A percentile compares a stretch with the other conserved stretches of the same genome.
Conservation (phyloP, 2,329 filamentous ascomycete genomes). For the Colletotrichum brevisporum region DNA sequence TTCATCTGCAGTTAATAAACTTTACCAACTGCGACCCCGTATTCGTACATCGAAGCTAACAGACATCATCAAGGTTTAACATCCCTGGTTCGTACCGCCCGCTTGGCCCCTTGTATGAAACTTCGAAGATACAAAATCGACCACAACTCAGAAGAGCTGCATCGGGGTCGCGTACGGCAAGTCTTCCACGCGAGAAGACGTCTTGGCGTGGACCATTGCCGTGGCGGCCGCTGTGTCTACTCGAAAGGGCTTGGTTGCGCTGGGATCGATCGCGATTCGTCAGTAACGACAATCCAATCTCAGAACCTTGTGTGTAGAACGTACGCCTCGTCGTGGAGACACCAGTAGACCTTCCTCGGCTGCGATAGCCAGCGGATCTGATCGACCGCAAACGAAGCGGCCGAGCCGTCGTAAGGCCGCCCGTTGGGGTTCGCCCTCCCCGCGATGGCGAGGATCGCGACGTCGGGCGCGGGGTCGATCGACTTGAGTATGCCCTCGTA, state of each 20-base stretch:
- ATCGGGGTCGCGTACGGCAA: background rate
- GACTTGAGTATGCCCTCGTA: conserved; percentile 14
- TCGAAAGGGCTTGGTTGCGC: background rate
- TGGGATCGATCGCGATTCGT: background rate
- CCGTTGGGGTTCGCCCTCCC: conserved; percentile 26
- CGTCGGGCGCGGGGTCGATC: conserved; percentile 4
- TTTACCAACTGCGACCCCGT: no score
- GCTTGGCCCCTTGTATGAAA: background rate
- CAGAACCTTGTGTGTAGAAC: background rate
- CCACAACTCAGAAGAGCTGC: background rate
- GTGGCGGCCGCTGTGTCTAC: conserved; percentile 13
- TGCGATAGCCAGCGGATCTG: conserved; percentile 20
- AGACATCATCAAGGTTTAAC: no score
- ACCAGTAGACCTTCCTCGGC: conserved; percentile 10
- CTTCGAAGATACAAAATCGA: background rate
- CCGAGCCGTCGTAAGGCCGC: conserved; percentile 16
- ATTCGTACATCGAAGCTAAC: no score
- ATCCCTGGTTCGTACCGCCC: background rate
- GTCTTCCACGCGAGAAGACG: background rate
- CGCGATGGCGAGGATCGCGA: conserved; percentile 16
- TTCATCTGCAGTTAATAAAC: no score
- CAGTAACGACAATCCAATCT: background rate
- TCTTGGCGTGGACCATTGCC: conserved; percentile 1
- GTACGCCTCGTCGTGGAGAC: conserved; percentile 17
- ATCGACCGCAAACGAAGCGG: conserved; percentile 15